Percentiles rank a stretch among this genome's conserved stretches.
phyloP scores from a whole-genome alignment of 345 rosid species.

The Murraya paniculata region DNA sequence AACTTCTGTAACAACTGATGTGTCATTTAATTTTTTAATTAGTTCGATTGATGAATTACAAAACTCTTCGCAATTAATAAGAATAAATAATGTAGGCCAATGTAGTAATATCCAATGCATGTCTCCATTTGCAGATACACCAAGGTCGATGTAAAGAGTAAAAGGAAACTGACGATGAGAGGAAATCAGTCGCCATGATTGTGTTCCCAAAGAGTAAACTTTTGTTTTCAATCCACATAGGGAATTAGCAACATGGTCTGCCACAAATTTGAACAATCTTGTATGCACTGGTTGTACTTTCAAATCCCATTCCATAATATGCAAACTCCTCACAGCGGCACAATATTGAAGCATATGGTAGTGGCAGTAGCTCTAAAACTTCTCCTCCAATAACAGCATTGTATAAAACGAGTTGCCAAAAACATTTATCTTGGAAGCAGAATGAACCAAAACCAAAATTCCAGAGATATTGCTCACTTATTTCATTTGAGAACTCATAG shows the following conservation, averaged over 20 bases:
- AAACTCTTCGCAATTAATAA: too few relatives aligned
- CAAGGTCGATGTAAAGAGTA: not conserved
- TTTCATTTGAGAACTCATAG: not conserved
- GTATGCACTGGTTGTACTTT: not conserved
- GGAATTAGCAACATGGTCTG: too few relatives aligned
- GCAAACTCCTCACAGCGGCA: not conserved
- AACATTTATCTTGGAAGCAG: not conserved
- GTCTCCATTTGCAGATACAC: not conserved
- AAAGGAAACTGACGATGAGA: not conserved
- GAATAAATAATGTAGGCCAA: too few relatives aligned
- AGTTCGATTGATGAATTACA: too few relatives aligned
- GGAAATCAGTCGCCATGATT: not conserved
- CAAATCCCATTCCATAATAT: not conserved
- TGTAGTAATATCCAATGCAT: too few relatives aligned
- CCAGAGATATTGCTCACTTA: too few relatives aligned
- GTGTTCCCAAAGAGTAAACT: not conserved
- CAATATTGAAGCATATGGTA: too few relatives aligned
- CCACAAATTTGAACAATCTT: not conserved
- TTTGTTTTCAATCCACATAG: not conserved
- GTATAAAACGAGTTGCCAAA: not conserved
- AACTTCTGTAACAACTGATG: too few relatives aligned
- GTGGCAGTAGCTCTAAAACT: not conserved
- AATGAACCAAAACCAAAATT: not conserved
- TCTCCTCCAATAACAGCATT: not conserved
- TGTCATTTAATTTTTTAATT: too few relatives aligned